These are phyloP conservation scores for Colletotrichum noveboracense DNA, from an alignment of 2,329 filamentous ascomycete species.

Conservation along the genomic window DNA sequence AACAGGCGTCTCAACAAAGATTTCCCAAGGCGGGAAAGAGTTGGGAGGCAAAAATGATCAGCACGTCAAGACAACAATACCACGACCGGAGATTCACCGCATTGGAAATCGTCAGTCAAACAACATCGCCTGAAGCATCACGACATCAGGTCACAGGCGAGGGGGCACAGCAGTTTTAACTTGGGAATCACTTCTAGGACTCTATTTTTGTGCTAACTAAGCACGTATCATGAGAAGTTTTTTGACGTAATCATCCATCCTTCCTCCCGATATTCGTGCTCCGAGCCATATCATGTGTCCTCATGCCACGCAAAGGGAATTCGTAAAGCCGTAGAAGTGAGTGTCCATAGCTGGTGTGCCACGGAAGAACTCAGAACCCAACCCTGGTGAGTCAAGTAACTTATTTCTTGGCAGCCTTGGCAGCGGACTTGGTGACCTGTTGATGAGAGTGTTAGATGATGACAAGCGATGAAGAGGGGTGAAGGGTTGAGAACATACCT, in stretches of 20 bases:
- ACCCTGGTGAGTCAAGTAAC: conserved; percentile 26
- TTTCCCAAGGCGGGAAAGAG: background rate
- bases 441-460: background rate
- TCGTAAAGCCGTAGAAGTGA: conserved; percentile 52
- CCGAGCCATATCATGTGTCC: conserved; percentile 45
- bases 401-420: conserved; percentile 81
- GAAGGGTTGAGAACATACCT: conserved; percentile 50
- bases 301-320: conserved; percentile 50
- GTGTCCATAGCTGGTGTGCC: conserved; percentile 19
- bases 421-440: conserved; percentile 69
- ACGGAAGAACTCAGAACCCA: conserved; percentile 15
- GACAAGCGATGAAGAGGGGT: conserved; percentile 1
- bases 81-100: background rate
- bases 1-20: background rate
- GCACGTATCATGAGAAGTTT: conserved; percentile 49
- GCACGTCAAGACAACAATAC: background rate
- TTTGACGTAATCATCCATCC: conserved; percentile 39
- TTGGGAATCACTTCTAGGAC: conserved; percentile 36
- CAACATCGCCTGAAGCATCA: background rate
- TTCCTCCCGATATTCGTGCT: conserved; percentile 49
- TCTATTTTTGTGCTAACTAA: conserved; percentile 53
- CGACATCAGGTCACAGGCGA: background rate
- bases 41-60: background rate
- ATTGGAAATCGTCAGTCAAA: background rate
- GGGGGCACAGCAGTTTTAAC: background rate